phyloP scores from a whole-genome alignment of 2,329 filamentous ascomycete species.

The Byssoonygena ceratinophila region DNA sequence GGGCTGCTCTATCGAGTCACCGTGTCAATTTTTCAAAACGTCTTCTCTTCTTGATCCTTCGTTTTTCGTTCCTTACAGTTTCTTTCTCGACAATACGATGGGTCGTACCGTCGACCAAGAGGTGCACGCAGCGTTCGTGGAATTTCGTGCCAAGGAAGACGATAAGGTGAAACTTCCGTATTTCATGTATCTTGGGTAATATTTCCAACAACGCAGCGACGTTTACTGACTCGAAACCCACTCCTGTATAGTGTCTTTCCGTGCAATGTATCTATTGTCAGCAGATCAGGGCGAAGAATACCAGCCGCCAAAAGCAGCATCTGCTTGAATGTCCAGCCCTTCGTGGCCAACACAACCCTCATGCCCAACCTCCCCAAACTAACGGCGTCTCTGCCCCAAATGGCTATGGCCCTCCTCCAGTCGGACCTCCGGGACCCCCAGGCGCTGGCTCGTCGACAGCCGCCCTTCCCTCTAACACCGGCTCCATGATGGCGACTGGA shows the following conservation, averaged over 20 bases:
- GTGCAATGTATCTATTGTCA: constrained; percentile 46
- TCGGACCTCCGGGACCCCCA: constrained; percentile 23
- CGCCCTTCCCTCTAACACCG: constrained; percentile 34
- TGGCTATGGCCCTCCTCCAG: constrained; percentile 37
- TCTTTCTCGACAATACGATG: constrained; percentile 28
- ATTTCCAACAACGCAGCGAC: constrained; percentile 27
- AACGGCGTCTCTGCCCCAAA: constrained; percentile 35
- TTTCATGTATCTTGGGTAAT: constrained; percentile 31
- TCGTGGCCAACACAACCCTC: constrained; percentile 37
- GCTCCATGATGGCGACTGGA: constrained; percentile 36
- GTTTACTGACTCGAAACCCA: constrained; percentile 17
- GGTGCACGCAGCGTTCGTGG: constrained; percentile 44
- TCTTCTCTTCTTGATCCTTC: constrained; percentile 17
- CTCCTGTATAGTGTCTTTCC: constrained; percentile 37
- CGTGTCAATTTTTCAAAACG: constrained; percentile 16
- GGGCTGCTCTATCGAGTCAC: background rate
- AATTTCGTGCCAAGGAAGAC: constrained; percentile 45
- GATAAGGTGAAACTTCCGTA: constrained; percentile 35
- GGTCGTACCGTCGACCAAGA: constrained; percentile 44
- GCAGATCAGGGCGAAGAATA: constrained; percentile 45
- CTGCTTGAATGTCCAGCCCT: constrained; percentile 42
- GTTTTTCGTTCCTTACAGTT: constrained; percentile 19
- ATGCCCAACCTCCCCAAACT: constrained; percentile 30
- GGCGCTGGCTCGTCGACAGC: constrained; percentile 25
- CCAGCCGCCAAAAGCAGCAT: constrained; percentile 43